Conservation (phyloP, 768 basidiomycete species). For the Astraeus odoratus region DNA sequence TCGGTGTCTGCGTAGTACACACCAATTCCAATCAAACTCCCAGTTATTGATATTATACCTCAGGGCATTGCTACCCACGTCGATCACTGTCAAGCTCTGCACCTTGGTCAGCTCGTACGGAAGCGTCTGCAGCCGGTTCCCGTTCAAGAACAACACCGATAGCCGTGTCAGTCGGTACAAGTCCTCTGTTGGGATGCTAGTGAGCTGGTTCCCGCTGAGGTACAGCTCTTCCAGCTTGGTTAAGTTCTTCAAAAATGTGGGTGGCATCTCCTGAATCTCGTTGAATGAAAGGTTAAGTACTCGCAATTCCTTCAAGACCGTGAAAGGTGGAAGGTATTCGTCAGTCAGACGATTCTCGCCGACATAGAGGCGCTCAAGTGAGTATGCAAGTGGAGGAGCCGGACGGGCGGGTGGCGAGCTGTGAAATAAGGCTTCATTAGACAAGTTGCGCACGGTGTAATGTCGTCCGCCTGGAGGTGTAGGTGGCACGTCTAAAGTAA, state of each 20-base stretch:
- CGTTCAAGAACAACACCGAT: constrained; percentile 80
- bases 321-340: constrained; percentile 68
- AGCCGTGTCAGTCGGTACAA: constrained; percentile 63
- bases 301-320: constrained; percentile 66
- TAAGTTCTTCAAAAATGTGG: constrained; percentile 66
- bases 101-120: constrained; percentile 88
- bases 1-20: constrained; percentile 11
- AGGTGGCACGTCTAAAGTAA: constrained; percentile 15
- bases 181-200: constrained; percentile 85
- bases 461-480: constrained; percentile 12
- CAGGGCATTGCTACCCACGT: constrained; percentile 88
- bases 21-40: constrained; percentile 99
- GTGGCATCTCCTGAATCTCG: constrained; percentile 83
- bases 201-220: constrained; percentile 91
- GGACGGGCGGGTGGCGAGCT: constrained; percentile 19
- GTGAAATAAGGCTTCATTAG: constrained; percentile 27
- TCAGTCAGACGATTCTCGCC: constrained; percentile 87
- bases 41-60: constrained; percentile 98
- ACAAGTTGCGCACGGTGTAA: constrained; percentile 25
- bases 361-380: constrained; percentile 74
- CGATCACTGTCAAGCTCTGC: constrained; percentile 68
- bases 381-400: constrained; percentile 56
- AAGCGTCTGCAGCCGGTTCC: constrained; percentile 86
- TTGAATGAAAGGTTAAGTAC: constrained; percentile 94
- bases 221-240: constrained; percentile 77